A percentile compares a stretch with the other conserved stretches of the same genome.
Conservation (phyloP, 331 rosid genomes). For the Quercus tomentella region DNA sequence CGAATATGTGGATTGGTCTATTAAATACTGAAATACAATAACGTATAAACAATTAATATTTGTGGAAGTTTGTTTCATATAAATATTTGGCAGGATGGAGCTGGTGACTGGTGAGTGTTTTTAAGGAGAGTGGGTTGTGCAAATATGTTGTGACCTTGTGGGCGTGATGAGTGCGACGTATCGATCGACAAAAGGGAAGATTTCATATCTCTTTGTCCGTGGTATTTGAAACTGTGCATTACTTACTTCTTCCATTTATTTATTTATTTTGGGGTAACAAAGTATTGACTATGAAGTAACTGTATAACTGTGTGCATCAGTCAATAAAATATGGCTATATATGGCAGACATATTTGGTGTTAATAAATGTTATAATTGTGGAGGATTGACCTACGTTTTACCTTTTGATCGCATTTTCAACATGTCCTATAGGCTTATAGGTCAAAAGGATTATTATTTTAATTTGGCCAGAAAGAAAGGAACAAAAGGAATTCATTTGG, state of each 20-base stretch:
- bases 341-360: neutral
- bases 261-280: neutral
- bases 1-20: conserved; percentile 30
- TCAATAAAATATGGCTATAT: conserved; percentile 1
- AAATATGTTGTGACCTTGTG: conserved; percentile 37
- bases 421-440: neutral
- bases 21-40: conserved; percentile 34
- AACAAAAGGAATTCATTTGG: neutral
- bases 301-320: neutral
- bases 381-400: conserved; percentile 31
- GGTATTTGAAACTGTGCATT: neutral
- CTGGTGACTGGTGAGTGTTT: conserved; percentile 26
- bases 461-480: too few species aligned
- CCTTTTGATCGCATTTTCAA: neutral
- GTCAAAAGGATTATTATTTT: conserved; percentile 26
- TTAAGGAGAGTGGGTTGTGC: conserved; percentile 27
- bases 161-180: conserved; percentile 88
- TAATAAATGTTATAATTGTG: conserved; percentile 9
- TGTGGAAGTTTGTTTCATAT: conserved; percentile 50
- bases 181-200: conserved; percentile 78
- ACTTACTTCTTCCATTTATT: neutral
- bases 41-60: conserved; percentile 17
- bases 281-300: too few species aligned
- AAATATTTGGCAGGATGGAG: conserved; percentile 15
- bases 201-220: conserved; percentile 33